Conservation (phyloP, 139 green algal species). For the Closterium sp. region DNA sequence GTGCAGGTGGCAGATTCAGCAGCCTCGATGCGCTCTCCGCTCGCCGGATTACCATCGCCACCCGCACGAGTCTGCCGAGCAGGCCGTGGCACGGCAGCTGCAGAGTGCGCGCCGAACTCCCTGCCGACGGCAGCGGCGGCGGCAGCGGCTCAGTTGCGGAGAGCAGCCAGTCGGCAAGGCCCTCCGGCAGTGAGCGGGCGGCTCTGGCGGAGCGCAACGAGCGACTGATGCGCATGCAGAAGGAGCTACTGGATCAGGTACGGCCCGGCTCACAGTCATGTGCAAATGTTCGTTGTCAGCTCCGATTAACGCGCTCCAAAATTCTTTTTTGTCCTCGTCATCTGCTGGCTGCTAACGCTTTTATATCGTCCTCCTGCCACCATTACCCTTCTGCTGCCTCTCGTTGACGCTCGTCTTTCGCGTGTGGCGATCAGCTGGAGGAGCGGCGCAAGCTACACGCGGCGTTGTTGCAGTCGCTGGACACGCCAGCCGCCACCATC, state of each 20-base stretch:
- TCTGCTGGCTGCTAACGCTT: background rate
- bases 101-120: background rate
- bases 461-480: slow-evolving; percentile 32
- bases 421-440: slow-evolving; percentile 39
- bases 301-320: background rate
- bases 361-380: background rate
- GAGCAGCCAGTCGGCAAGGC: background rate
- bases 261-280: background rate
- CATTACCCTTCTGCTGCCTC: background rate
- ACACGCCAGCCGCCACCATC: slow-evolving; percentile 7
- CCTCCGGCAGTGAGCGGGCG: background rate
- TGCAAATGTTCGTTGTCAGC: background rate
- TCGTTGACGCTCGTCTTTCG: background rate
- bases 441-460: slow-evolving; percentile 50
- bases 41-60: background rate
- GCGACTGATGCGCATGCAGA: slow-evolving; percentile 37
- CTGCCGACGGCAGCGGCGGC: background rate
- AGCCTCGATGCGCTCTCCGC: background rate
- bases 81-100: background rate
- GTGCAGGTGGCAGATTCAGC: background rate
- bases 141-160: background rate
- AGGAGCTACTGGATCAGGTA: slow-evolving; percentile 45
- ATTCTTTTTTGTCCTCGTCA: background rate
- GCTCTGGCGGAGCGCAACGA: slow-evolving; percentile 28
- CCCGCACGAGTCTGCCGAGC: background rate